Evolutionary conservation across 352 stramenopile genomes (phyloP), one percentile per base, ranked within the genome.

Genomic region (Elongisporangium anandrum): DNA sequence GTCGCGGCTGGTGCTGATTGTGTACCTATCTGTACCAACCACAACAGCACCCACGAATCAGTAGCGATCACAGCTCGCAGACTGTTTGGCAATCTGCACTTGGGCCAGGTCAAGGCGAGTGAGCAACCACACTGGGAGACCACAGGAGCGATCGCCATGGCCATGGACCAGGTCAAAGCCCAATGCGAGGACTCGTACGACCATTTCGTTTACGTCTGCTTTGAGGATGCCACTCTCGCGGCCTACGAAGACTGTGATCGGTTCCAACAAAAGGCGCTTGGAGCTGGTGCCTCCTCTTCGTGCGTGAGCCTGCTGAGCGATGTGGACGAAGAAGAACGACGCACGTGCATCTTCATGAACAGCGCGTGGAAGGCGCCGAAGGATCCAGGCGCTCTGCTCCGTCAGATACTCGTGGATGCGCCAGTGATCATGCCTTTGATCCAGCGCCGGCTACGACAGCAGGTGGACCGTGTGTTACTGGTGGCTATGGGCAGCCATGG

Each of bases 141-240:
- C 50, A 69, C 72, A 39, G 58, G 57, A 10, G 52, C 52, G 45
- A 65, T 67, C n/a, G 61, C 73, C 22, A 21, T 63, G 17, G 64
- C 57, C 19, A 75, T 77, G 55, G 59, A 73, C 4, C 54, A 54
- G 3, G 70, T 80, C 20, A 73, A 85, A 61, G 55, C 63, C 45
- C 59, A 68, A 24, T 58, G 80, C 57, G 73, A 82, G 26, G 51
- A 56, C 10, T n/a, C 61, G 39, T 85, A 82, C 57, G 55, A 57
- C n/a, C 75, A 86, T 51, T 85, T 83, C 29, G 64, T 87, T 38
- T 87, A 81, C 57, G 61, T 87, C 29, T 70, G 66, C 56, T 85
- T 65, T 15, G 29, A 41, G 29, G 29, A 41, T 8, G 29, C 29
- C 29, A 41, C 29, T 61, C 39, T 52, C 2, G 8, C 41, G 15